Percentiles rank a stretch among this genome's conserved stretches.
phyloP scores from a whole-genome alignment of 345 rosid genomes.

The Hirschfeldia incana region DNA sequence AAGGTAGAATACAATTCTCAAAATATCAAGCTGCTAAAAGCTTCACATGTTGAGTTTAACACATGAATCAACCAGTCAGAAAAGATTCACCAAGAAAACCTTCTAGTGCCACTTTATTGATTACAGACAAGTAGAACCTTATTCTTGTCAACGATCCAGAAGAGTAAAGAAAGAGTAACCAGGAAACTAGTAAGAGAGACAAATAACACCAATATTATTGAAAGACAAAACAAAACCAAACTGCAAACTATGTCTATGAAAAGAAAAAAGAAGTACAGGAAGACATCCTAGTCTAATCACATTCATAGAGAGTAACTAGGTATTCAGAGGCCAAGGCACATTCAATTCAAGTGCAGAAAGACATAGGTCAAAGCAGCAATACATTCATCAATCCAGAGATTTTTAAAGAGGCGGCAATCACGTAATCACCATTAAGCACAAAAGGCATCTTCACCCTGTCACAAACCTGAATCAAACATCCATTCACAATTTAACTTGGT shows the following conservation, averaged over 20 bases:
- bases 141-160: neutral
- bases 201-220: slow-evolving; percentile 30
- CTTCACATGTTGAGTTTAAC: neutral
- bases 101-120: slow-evolving; percentile 13
- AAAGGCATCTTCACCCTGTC: slow-evolving; percentile 91
- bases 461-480: slow-evolving; percentile 91
- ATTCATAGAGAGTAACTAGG: slow-evolving; percentile 48
- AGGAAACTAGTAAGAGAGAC: slow-evolving; percentile 8
- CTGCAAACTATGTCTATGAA: slow-evolving; percentile 37
- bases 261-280: slow-evolving; percentile 40
- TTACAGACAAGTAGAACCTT: slow-evolving; percentile 1
- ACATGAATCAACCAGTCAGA: slow-evolving; percentile 19
- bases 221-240: slow-evolving; percentile 36
- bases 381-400: slow-evolving; percentile 81
- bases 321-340: slow-evolving; percentile 60
- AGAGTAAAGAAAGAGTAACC: neutral
- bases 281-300: slow-evolving; percentile 47
- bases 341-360: slow-evolving; percentile 56
- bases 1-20: neutral
- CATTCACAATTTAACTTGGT: slow-evolving; percentile 63
- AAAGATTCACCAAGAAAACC: slow-evolving; percentile 12
- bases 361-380: slow-evolving; percentile 55
- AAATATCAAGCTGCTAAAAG: slow-evolving; percentile 11
- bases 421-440: slow-evolving; percentile 85
- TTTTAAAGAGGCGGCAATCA: slow-evolving; percentile 66